These are phyloP conservation scores for Parmelia sp. DNA, from an alignment of 495 filamentous ascomycete species.

Conservation along the genomic window DNA sequence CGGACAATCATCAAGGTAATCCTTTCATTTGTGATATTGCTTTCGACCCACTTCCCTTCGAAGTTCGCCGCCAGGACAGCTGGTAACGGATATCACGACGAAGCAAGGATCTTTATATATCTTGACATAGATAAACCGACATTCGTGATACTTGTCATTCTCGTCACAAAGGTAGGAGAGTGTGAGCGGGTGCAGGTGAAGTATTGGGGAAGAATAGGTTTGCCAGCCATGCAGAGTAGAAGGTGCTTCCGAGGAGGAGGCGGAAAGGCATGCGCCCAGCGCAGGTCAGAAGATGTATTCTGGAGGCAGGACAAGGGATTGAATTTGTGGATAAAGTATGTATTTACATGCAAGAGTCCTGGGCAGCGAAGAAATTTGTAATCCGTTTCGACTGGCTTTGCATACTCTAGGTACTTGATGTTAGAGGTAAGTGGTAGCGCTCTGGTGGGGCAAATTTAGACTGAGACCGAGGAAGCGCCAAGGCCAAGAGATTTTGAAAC, in stretches of 20 bases:
- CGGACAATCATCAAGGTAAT: slow-evolving; percentile 34
- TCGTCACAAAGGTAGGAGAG: slow-evolving; percentile 35
- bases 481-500: slow-evolving; percentile 13
- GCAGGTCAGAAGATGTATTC: neutral
- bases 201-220: slow-evolving; percentile 10
- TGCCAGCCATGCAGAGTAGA: neutral
- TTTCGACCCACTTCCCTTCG: slow-evolving; percentile 2
- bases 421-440: neutral
- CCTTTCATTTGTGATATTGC: slow-evolving; percentile 25
- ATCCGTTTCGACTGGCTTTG: neutral
- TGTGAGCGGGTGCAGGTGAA: slow-evolving; percentile 33
- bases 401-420: too few species aligned
- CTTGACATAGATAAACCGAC: slow-evolving; percentile 40
- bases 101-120: slow-evolving; percentile 28
- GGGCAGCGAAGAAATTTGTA: neutral
- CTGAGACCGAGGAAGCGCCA: slow-evolving; percentile 7
- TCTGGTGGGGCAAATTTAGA: neutral
- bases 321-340: neutral
- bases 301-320: too few species aligned
- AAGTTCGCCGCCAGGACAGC: slow-evolving; percentile 31
- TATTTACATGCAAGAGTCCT: neutral
- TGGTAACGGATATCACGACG: slow-evolving; percentile 34
- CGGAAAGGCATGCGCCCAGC: neutral
- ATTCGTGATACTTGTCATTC: slow-evolving; percentile 34
- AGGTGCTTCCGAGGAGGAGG: neutral